Conservation (phyloP, 176 grass and related monocot species). For the Zizania latifolia region DNA sequence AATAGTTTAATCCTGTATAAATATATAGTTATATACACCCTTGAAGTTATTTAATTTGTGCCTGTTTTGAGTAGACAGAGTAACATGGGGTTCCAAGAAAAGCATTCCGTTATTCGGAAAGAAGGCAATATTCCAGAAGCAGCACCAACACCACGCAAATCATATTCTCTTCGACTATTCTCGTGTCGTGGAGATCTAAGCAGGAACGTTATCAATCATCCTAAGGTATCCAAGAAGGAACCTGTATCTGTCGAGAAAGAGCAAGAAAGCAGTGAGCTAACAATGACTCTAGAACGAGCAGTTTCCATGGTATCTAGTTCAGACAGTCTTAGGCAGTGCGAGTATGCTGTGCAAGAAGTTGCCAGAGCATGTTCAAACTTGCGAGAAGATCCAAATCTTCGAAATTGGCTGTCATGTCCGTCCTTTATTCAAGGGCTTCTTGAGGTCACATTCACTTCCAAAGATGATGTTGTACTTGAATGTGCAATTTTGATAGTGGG, state of each 20-base stretch:
- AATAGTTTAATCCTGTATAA: background rate
- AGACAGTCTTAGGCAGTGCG: constrained; percentile 59
- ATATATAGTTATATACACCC: background rate
- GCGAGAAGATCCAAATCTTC: constrained; percentile 41
- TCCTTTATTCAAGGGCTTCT: constrained; percentile 89
- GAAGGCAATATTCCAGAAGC: constrained; percentile 29
- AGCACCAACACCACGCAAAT: constrained; percentile 43
- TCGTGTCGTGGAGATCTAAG: constrained; percentile 68
- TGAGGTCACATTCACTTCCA: constrained; percentile 91
- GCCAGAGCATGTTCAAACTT: constrained; percentile 59
- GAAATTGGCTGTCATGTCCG: constrained; percentile 51
- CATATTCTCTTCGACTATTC: constrained; percentile 75
- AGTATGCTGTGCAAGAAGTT: constrained; percentile 64
- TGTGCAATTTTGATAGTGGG: constrained; percentile 76
- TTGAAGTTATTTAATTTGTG: constrained; percentile 39
- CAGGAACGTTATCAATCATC: constrained; percentile 59
- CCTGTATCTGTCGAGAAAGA: constrained; percentile 42
- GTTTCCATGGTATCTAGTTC: constrained; percentile 71
- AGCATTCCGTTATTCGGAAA: constrained; percentile 26
- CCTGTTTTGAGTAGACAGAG: constrained; percentile 99
- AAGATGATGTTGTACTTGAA: constrained; percentile 77
- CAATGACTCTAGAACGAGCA: constrained; percentile 63
- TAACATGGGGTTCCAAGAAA: constrained; percentile 65
- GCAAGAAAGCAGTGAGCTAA: constrained; percentile 18
- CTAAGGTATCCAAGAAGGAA: constrained; percentile 59